Evolutionary conservation across 345 rosid genomes (phyloP), one percentile per base, ranked within the genome.

Genomic region (Brassica incana): DNA sequence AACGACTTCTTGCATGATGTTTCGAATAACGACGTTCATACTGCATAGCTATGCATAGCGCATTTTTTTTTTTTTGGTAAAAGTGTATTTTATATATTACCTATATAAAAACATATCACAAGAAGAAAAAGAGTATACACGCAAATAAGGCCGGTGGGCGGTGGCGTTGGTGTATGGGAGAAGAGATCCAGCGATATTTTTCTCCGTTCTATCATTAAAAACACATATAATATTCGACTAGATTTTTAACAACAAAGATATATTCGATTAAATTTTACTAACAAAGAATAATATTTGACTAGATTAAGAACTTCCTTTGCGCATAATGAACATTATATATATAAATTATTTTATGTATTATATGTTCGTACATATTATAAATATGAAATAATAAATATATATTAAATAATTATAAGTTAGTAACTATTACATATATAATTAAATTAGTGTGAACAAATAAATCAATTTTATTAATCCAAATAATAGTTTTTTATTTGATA

Each of bases 91-190:
- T 7, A 54, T 16, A 56, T 11, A 59, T 25, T 36, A 59, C 29
- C 38, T 75, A 61, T 45, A 45, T 45, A 12, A 45, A 27, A 38
- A 71, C 3, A 20, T 68, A 61, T 30, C 29, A 65, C 54, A 18
- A 1, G 72, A 45, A 43, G 59, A 68, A 68, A 23, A 67, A 18
- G 54, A 20, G 71, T 77, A 73, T 52, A 45, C 11, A 8, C 73
- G 58, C 5, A 65, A 62, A 54, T 75, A 43, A 32, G 81, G 82
- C 80, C 75, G 38, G 38, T 32, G 25, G 35, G 35, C 35, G 75
- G 80, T 48, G 11, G 77, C 52, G 29, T 73, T 72, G 27, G 32
- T 36, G 60, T 62, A 15, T 69, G 69, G 74, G 58, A 36, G 64
- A 65, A 77, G 71, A 16, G 29, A 43, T 65, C 61, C 2, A 14